Evolutionary conservation across 768 basidiomycete species (phyloP).

Genomic region (Chalciporus piperatus): DNA sequence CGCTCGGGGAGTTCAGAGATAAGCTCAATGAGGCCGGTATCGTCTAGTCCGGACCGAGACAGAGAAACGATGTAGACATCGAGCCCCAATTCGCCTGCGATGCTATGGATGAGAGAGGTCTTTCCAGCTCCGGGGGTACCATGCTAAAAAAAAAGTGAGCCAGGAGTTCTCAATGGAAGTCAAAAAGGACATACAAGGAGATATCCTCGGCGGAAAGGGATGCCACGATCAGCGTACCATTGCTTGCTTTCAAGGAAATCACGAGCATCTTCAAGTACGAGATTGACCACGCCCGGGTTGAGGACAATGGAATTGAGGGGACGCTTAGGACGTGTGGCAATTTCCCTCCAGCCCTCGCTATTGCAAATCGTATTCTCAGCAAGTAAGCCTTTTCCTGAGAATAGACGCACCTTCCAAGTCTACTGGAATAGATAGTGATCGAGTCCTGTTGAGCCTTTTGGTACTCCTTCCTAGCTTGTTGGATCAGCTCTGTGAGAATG

Average conservation of each 20-base stretch:
- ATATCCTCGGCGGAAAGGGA: constrained; percentile 80
- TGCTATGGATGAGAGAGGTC: constrained; percentile 70
- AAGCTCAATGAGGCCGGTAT: constrained; percentile 53
- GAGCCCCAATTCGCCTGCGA: constrained; percentile 76
- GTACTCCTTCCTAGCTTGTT: constrained; percentile 53
- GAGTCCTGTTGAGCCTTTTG: constrained; percentile 47
- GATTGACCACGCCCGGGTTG: constrained; percentile 64
- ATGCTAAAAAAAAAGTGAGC: constrained; percentile 37
- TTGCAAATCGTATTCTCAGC: constrained; percentile 13
- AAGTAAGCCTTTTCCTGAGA: background rate
- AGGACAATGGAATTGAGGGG: constrained; percentile 66
- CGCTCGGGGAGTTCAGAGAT: constrained; percentile 65
- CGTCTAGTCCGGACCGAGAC: constrained; percentile 61
- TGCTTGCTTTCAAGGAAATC: constrained; percentile 67
- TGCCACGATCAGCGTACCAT: constrained; percentile 77
- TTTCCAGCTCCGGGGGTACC: constrained; percentile 79
- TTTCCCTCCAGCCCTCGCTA: constrained; percentile 47
- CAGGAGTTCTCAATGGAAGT: background rate
- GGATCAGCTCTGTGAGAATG: constrained; percentile 50
- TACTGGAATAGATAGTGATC: constrained; percentile 53
- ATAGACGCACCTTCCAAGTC: constrained; percentile 36
- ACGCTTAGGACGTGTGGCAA: constrained; percentile 61
- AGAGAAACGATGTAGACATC: constrained; percentile 74
- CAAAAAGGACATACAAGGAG: constrained; percentile 43
- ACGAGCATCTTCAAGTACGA: constrained; percentile 62